Base-by-base conservation (phyloP, 768 basidiomycete species). In the Agaricus sinodeliciosus region DNA sequence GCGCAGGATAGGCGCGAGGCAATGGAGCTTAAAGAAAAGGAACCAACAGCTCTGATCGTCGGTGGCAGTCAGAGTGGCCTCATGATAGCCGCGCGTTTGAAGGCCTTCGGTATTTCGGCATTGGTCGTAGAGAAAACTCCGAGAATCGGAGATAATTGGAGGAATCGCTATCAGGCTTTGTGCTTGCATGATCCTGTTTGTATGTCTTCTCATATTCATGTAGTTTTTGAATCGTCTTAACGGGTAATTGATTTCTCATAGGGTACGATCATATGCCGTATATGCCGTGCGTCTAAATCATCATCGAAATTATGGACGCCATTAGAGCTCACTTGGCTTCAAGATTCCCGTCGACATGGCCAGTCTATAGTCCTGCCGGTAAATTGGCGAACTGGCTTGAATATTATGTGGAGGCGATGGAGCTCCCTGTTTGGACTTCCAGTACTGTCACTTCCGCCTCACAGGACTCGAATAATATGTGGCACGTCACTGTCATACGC, bases 341-440 rank as follows among this genome's bases (percentile, higher is more conserved):
- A 49, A 79, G 78, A 12, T 84, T 82, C 66, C 84, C 81, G 0
- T 59, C 73, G 1, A 76, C 74, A 13, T 83, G 81, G 81, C 81
- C 80, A 1, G 72, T 76, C 6, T 82, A 69, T 43, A 71, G 74
- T 0, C 81, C 82, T 1, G 77, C 80, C 16, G 66, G 63, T 16
- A 78, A 82, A 74, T 71, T 85, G 13, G 81, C 76, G 0, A 74
- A 81, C 55, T 85, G 80, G 79, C 66, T 86, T 9, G 84, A 87
- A 60, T 68, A 66, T 8, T 87, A 86, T 54, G 82, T 78, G 0
- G 69, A 77, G 3, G 61, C 72, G 4, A 70, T 85, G 35, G 85
- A 86, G 50, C 63, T 87, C 42, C 77, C 83, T 52, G 75, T 82
- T 13, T 85, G 83, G 85, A 79, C 75, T 0, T 75, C 79, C 0